Conservation (phyloP, 495 filamentous ascomycete genomes). For the Aspergillus sclerotioniger region DNA sequence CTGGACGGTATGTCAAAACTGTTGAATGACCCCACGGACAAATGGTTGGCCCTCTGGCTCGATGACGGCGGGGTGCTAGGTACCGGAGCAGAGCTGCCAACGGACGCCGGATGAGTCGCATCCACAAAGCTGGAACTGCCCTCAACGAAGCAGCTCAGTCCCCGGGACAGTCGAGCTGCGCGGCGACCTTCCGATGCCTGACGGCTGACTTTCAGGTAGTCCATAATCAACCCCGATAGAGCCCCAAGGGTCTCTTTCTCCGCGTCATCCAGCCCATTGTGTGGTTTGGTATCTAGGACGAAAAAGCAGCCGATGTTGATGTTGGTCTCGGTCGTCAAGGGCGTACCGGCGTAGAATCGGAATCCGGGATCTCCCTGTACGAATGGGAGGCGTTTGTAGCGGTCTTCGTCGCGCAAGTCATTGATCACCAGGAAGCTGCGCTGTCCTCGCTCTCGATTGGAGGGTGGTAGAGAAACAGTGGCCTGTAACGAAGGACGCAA, state of each 20-base stretch:
- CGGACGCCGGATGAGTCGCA: constrained; percentile 25
- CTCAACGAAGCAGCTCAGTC: constrained; percentile 64
- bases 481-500: constrained; percentile 17
- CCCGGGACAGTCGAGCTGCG: constrained; percentile 57
- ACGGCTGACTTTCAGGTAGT: constrained; percentile 58
- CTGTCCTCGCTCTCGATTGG: constrained; percentile 22
- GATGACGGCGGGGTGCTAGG: constrained; percentile 29
- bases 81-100: constrained; percentile 21
- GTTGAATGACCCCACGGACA: constrained; percentile 30
- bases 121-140: constrained; percentile 47
- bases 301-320: constrained; percentile 72
- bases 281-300: constrained; percentile 54
- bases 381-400: constrained; percentile 41
- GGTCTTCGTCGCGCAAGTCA: constrained; percentile 40
- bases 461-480: constrained; percentile 38
- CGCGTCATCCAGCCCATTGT: constrained; percentile 29
- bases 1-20: constrained; percentile 26
- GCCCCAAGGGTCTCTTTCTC: constrained; percentile 44
- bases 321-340: constrained; percentile 61
- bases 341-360: constrained; percentile 49
- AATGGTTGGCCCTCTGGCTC: constrained; percentile 27
- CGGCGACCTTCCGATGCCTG: constrained; percentile 57
- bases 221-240: constrained; percentile 58
- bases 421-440: constrained; percentile 38
- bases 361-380: constrained; percentile 42